These are phyloP conservation scores for Tetradesmus lagerheimii DNA, from an alignment of 139 green algal genomes.

Conservation along the genomic window DNA sequence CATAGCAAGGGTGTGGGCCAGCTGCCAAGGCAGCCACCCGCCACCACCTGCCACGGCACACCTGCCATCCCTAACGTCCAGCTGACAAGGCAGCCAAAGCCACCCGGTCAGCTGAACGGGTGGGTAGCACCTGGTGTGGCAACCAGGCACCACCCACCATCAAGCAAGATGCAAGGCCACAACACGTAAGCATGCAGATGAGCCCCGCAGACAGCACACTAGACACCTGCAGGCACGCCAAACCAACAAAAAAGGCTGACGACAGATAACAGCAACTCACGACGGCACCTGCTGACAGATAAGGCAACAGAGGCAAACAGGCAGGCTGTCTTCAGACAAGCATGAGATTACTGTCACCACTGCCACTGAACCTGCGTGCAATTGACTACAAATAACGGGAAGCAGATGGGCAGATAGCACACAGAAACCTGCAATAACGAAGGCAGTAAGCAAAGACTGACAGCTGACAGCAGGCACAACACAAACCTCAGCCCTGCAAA, in stretches of 20 bases:
- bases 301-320: not conserved
- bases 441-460: not conserved
- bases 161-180: not conserved
- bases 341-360: no score
- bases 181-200: not conserved
- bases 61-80: slow-evolving; percentile 16
- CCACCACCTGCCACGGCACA: slow-evolving; percentile 1
- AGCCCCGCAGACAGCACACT: not conserved
- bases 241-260: not conserved
- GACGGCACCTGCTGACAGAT: no score
- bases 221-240: not conserved
- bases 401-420: no score
- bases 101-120: slow-evolving; percentile 3
- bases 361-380: no score
- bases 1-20: not conserved
- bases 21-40: not conserved
- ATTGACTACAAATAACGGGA: no score
- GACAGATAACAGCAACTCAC: no score
- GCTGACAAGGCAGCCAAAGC: not conserved
- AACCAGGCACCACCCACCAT: not conserved
- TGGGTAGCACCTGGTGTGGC: not conserved
- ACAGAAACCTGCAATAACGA: not conserved
- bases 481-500: not conserved
- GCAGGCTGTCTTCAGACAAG: no score
- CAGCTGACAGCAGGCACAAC: no score